A percentile compares a stretch with the other conserved stretches of the same genome.
Conservation (phyloP, 345 rosid species). For the Salix suchowensis region DNA sequence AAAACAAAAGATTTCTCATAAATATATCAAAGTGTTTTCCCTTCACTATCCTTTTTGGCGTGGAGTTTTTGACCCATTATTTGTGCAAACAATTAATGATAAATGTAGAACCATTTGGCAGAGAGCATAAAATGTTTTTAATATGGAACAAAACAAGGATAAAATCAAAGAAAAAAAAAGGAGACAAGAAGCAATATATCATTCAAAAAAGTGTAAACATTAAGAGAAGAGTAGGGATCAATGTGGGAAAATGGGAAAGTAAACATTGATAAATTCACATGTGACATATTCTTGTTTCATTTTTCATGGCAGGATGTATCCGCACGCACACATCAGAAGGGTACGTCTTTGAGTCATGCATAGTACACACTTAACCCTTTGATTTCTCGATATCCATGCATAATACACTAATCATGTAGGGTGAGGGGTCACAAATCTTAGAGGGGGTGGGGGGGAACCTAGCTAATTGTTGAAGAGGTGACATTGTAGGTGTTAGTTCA, state of each 20-base stretch:
- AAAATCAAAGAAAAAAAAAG: background rate
- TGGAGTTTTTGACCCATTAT: background rate
- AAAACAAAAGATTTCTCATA: too few species aligned
- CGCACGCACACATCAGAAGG: background rate
- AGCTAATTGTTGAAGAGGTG: background rate
- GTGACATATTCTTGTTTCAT: background rate
- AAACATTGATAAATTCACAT: background rate
- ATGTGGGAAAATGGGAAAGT: conserved; percentile 14
- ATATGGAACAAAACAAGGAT: too few species aligned
- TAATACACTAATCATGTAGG: background rate
- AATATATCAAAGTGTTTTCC: background rate
- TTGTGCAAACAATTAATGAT: background rate
- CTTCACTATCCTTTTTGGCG: background rate
- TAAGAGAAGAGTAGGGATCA: conserved; percentile 3
- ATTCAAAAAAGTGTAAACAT: background rate
- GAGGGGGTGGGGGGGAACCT: too few species aligned
- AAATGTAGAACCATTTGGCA: background rate
- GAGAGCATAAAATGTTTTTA: background rate
- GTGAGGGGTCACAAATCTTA: too few species aligned
- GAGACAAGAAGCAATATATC: background rate
- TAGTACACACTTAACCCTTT: background rate
- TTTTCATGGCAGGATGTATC: background rate
- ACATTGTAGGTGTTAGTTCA: background rate
- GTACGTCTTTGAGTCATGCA: background rate
- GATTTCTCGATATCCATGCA: background rate